Evolutionary conservation across 1,284 basidiomycete species (phyloP), one percentile per base, ranked within the genome.

Genomic region (Fomitopsis schrenkii): DNA sequence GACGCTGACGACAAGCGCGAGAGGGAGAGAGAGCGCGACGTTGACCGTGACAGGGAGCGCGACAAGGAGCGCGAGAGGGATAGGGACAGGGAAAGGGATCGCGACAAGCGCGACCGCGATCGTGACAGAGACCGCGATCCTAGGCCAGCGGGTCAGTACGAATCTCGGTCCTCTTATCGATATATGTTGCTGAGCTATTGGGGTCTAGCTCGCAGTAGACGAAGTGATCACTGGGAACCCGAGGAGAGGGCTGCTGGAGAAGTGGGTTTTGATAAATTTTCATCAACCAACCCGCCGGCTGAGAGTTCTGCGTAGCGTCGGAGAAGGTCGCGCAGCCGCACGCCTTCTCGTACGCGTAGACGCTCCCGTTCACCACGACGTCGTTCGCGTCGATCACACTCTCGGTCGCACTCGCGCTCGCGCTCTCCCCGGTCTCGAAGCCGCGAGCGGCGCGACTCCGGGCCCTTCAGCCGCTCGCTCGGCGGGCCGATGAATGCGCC

Each of bases 401-500:
- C 48, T 17, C 48, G 48, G 7, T 50, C 48, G 28, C 48, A 22
- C 15, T 33, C 48, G 6, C 79, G 82, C 60, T 82, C 84, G 41
- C 83, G 83, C 55, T 54, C 52, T 83, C 84, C 28, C 79, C 83
- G 86, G 38, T 86, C 84, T 53, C 83, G 88, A 59, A 82, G 81
- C 68, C 79, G 85, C 30, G 86, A 86, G 65, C 83, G 87, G 67
- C 84, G 84, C 69, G 68, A 81, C 55, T 70, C 78, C 4, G 90
- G 91, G 66, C 71, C 87, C 5, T 91, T 91, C 68, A 76, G 89
- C 19, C 86, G 90, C 60, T 93, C 91, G 2, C 86, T 93, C 30
- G 94, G 93, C 30, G 94, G 94, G 1, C 93, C 94, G 2, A 94
- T 95, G 85, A 95, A 96, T 68, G 93, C 94, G 33, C 86, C 91